Conservation (phyloP, 257 asterid species). For the Solanum bulbocastanum region DNA sequence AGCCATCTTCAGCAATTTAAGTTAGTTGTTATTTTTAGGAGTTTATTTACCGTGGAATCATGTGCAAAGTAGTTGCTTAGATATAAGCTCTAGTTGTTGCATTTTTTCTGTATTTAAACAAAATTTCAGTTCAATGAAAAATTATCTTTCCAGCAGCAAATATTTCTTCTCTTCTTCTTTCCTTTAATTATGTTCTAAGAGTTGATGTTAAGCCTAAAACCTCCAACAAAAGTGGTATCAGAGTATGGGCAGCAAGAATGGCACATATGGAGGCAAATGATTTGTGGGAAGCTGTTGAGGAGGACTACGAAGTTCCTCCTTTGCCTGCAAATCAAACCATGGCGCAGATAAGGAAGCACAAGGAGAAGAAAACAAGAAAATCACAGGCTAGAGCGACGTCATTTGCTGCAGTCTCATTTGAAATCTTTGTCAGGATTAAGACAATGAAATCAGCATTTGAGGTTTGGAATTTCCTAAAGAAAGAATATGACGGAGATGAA, state of each 20-base stretch:
- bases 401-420: neutral
- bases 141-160: neutral
- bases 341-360: neutral
- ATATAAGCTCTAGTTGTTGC: neutral
- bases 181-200: neutral
- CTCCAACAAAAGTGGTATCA: neutral
- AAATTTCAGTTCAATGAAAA: neutral
- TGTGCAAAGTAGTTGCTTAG: neutral
- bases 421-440: neutral
- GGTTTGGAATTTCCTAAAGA: neutral
- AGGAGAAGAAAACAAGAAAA: neutral
- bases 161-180: neutral
- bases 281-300: neutral
- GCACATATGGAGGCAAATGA: neutral
- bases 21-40: neutral
- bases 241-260: neutral
- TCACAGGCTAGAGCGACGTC: neutral
- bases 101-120: neutral
- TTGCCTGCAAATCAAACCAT: neutral
- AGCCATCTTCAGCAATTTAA: neutral
- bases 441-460: neutral
- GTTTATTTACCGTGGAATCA: neutral
- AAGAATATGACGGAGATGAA: neutral
- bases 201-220: neutral
- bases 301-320: neutral